Base-by-base conservation (phyloP, 208 protist genomes). In the Herpetomonas samuelpessoai region DNA sequence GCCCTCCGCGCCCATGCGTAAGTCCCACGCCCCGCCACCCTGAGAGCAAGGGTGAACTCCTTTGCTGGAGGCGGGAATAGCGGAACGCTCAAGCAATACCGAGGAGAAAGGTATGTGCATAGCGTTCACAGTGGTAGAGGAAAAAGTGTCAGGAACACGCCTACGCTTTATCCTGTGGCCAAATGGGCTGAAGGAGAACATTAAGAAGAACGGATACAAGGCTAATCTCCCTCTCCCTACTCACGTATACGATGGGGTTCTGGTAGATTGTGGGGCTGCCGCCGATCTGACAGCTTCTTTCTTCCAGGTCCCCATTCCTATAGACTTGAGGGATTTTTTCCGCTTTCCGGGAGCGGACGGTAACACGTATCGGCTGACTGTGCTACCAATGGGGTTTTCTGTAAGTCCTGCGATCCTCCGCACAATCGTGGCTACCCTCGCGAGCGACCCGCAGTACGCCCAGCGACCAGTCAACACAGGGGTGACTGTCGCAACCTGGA, bases 121-220 rank as follows among this genome's bases (percentile, higher is more conserved):
- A 12, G 53, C 59, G 0, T 56, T 64, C 55, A 64, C 47, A 2
- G 56, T 68, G 0, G 68, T 68, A 4, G 39, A 63, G 28, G 61
- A 74, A 28, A 74, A 56, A 29, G 25, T 59, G 18, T 35, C 48
- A 1, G 16, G 2, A 18, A 31, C 65, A 12, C 48, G 61, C 1
- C 45, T 54, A 2, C 47, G 61, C 1, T 41, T 68, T 28, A 65
- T 60, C 28, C 30, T 74, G 3, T 74, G 68, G 61, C 68, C 44
- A 7, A 53, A 60, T 9, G n/a, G 22, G 3, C 19, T 68, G 10
- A 63, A 55, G 35, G n/a, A 50, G 10, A 68, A 61, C 54, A 29
- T 67, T 1, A 25, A 46, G 3, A 28, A 39, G 30, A 28, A 61
- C 22, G 59, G 51, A 18, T 74, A 74, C 49, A 2, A 21, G 3